Evolutionary conservation across 2,329 filamentous ascomycete genomes (phyloP).

Genomic region (Ustulina deusta): DNA sequence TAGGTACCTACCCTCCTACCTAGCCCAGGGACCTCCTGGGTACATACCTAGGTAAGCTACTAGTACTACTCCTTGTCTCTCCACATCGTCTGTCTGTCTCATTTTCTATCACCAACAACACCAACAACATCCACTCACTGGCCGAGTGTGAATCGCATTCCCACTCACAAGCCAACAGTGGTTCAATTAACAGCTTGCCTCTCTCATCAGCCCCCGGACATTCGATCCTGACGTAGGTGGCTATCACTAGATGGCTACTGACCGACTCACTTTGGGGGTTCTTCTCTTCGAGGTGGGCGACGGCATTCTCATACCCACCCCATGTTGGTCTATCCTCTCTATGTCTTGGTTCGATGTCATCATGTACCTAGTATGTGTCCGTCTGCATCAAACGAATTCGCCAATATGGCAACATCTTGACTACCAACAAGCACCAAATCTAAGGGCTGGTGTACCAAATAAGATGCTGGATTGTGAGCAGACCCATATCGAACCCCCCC

Average conservation of each 20-base stretch:
- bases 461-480: slow-evolving; percentile 4
- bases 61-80: background rate
- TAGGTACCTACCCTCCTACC: no score
- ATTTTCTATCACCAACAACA: slow-evolving; percentile 11
- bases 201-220: slow-evolving; percentile 3
- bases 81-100: background rate
- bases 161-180: background rate
- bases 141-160: background rate
- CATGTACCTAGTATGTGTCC: no score
- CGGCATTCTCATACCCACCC: no score
- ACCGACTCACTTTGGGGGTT: background rate
- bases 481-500: slow-evolving; percentile 11
- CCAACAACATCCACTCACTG: background rate
- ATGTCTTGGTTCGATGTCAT: no score
- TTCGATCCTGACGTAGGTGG: background rate
- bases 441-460: slow-evolving; percentile 1
- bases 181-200: slow-evolving; percentile 7
- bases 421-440: background rate
- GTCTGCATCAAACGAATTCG: background rate
- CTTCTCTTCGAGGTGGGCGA: no score
- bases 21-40: no score
- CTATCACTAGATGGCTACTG: background rate
- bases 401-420: slow-evolving; percentile 17
- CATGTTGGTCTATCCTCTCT: background rate
- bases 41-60: no score